Percentiles rank a stretch among this genome's conserved stretches.
Conservation (phyloP, 2,329 filamentous ascomycete genomes). For the Diaporthe citrichinensis region DNA sequence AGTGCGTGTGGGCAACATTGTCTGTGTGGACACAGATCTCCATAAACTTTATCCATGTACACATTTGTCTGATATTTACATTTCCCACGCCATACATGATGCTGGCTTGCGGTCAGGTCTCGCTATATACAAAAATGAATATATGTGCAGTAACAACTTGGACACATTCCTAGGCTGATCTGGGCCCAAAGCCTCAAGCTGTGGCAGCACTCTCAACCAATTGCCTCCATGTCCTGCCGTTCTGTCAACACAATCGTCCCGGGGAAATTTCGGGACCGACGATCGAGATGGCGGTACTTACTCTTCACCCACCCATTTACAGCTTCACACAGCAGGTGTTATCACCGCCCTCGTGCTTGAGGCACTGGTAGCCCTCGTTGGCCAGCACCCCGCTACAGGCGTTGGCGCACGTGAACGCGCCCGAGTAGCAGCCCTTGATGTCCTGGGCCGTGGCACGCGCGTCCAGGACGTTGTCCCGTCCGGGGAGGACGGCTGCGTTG, state of each 20-base stretch:
- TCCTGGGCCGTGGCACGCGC: not conserved
- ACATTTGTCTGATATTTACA: not conserved
- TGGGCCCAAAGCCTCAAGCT: not conserved
- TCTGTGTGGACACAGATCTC: not conserved
- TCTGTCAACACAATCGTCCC: not conserved
- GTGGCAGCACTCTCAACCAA: no score
- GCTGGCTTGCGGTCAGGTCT: not conserved
- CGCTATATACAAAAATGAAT: not conserved
- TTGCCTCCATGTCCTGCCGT: not conserved
- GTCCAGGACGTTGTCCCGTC: not conserved
- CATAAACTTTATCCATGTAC: no score
- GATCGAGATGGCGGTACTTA: not conserved
- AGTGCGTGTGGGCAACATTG: not conserved
- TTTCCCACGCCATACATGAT: not conserved
- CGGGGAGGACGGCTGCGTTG: conserved; percentile 8
- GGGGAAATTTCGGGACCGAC: not conserved
- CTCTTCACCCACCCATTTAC: not conserved
- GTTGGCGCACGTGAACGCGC: not conserved
- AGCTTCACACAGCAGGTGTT: conserved; percentile 10
- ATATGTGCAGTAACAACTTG: not conserved
- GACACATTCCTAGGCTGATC: not conserved
- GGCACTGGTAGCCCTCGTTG: conserved; percentile 18
- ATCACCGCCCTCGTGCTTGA: not conserved
- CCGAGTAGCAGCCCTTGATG: not conserved
- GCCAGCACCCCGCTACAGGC: not conserved